phyloP scores from a whole-genome alignment of 148 eudicot genomes.

The Dysphania ambrosioides region DNA sequence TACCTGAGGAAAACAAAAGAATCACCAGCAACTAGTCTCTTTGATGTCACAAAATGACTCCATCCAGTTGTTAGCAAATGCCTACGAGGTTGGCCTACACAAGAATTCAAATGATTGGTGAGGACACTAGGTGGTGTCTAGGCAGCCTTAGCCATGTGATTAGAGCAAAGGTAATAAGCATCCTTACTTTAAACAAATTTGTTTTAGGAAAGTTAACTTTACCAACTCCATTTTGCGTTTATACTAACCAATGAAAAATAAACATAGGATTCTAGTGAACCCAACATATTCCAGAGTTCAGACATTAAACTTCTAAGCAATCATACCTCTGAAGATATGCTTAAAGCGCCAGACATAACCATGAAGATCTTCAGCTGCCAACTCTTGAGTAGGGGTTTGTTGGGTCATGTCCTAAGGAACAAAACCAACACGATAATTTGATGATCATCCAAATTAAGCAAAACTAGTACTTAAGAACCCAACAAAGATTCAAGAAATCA shows the following conservation, averaged over 20 bases:
- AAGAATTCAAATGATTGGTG: not conserved
- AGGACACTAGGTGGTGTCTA: not conserved
- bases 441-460: conserved; percentile 8
- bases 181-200: conserved; percentile 1
- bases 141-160: not conserved
- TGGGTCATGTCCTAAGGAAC: conserved; percentile 74
- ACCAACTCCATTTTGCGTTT: not conserved
- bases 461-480: not conserved
- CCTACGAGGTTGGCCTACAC: conserved; percentile 86
- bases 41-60: conserved; percentile 95
- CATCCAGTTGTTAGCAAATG: conserved; percentile 98
- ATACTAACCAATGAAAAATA: not conserved
- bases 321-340: conserved; percentile 89
- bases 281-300: not conserved
- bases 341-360: conserved; percentile 81
- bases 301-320: conserved; percentile 7
- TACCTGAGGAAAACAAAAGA: conserved; percentile 93
- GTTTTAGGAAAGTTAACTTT: not conserved
- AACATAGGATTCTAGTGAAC: not conserved
- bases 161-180: conserved; percentile 2
- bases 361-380: conserved; percentile 85
- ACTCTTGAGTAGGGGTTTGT: conserved; percentile 79
- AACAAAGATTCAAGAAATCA: not conserved
- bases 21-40: conserved; percentile 96
- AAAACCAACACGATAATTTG: not conserved